Percentiles rank a stretch among this genome's conserved stretches.
These are phyloP conservation scores for Hyaloperonospora brassicae DNA, from an alignment of 352 stramenopile species.

Conservation along the genomic window DNA sequence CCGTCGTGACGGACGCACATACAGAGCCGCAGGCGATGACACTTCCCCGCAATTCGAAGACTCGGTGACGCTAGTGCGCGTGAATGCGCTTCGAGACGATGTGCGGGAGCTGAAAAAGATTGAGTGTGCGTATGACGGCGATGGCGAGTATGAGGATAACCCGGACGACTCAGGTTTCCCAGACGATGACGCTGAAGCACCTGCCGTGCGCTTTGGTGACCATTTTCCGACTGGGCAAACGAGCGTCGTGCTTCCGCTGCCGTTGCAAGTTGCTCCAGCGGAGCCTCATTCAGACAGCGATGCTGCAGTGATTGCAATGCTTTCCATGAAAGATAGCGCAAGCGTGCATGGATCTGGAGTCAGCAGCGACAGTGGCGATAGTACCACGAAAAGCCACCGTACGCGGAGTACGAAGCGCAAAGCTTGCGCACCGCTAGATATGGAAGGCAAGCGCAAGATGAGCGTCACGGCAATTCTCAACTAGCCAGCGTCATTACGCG, in stretches of 20 bases:
- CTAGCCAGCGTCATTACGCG: slow-evolving; percentile 22
- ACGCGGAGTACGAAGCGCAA: slow-evolving; percentile 53
- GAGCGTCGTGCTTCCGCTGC: slow-evolving; percentile 14
- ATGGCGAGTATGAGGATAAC: slow-evolving; percentile 60
- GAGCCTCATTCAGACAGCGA: slow-evolving; percentile 69
- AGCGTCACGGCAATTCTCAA: slow-evolving; percentile 85
- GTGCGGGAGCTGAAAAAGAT: slow-evolving; percentile 62
- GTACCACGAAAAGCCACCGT: slow-evolving; percentile 22
- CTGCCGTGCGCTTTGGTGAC: slow-evolving; percentile 19
- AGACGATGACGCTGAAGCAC: slow-evolving; percentile 25
- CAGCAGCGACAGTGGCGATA: slow-evolving; percentile 40
- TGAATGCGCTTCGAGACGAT: slow-evolving; percentile 69
- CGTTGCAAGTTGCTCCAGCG: slow-evolving; percentile 14
- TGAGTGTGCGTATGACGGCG: slow-evolving; percentile 58
- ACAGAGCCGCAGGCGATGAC: slow-evolving; percentile 23
- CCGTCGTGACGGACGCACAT: slow-evolving; percentile 18
- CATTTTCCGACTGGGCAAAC: slow-evolving; percentile 22
- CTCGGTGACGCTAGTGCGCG: slow-evolving; percentile 57
- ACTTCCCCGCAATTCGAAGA: slow-evolving; percentile 42
- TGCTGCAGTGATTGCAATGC: slow-evolving; percentile 64
- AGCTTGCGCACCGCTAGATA: slow-evolving; percentile 47
- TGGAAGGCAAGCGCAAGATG: slow-evolving; percentile 80
- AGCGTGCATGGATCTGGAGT: slow-evolving; percentile 20
- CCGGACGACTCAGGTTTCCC: slow-evolving; percentile 38
- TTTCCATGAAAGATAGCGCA: slow-evolving; percentile 67